Base-by-base conservation (phyloP, 306 rosid genomes). In the Quercus aquifolioides region DNA sequence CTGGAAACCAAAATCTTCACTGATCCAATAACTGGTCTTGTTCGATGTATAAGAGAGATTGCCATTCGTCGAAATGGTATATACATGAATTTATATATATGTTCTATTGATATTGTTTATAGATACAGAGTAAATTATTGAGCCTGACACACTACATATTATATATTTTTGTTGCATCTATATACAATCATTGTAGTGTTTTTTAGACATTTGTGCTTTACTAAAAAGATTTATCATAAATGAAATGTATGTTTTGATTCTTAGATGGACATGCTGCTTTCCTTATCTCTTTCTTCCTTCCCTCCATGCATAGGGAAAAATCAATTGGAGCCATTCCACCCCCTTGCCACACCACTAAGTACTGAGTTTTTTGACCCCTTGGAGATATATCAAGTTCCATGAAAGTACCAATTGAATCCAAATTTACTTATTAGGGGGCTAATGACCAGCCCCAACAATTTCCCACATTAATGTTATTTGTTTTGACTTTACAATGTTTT, bases 41-140 rank as follows among this genome's bases (percentile, higher is more conserved):
- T 89, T 60, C 97, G 96, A 25, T 87, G 97, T 18, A 49, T 93
- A 71, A 88, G 98, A 78, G 98, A 91, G 86, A 72, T 95, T 76
- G 88, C 94, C 25, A 77, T 95, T 76, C 99, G 98, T 41, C 84
- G 85, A 60, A 86, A 89, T 55, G 93, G 99, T 95, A 91, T 26
- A 70, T 30, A 30, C 13, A 14, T 71, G 72, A 15, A 3, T 23
- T 56, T 35, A 35, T 35, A 1, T 21, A 46, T 43, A 12, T n/a
- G 13, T 25, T 6, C 20, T 54, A 26, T 20, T 55, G 19, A 21
- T 3, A 9, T 20, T 64, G 57, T 33, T 76, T 2, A 46, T 8
- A 41, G 46, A 7, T 38, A 41, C 12, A 41, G 12, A 41, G 12
- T 2, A 41, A 20, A 43, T 15, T 7, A 58, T 58, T 20, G 1